Conservation (phyloP, 148 eudicot species). For the Rhododendron molle region DNA sequence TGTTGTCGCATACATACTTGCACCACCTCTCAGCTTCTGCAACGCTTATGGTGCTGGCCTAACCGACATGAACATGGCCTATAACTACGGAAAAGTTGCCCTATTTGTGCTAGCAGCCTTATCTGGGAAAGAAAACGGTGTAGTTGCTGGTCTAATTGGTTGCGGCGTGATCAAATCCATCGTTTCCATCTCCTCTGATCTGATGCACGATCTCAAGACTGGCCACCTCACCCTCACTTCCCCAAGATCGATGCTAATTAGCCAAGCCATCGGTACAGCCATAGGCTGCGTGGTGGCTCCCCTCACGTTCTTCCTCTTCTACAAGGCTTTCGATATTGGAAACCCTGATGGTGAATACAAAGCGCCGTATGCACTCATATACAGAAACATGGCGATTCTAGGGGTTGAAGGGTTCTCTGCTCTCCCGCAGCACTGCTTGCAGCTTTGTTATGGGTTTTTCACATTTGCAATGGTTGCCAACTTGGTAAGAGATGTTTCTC, state of each 20-base stretch:
- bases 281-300: slow-evolving; percentile 85
- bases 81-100: slow-evolving; percentile 88
- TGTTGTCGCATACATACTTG: slow-evolving; percentile 57
- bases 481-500: slow-evolving; percentile 47
- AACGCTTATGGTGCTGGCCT: slow-evolving; percentile 93
- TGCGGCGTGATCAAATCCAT: slow-evolving; percentile 84
- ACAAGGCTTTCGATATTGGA: slow-evolving; percentile 76
- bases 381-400: slow-evolving; percentile 83
- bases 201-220: slow-evolving; percentile 89
- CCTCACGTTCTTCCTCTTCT: slow-evolving; percentile 62
- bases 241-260: slow-evolving; percentile 76
- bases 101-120: slow-evolving; percentile 69
- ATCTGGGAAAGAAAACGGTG: slow-evolving; percentile 53
- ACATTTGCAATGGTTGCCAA: slow-evolving; percentile 60
- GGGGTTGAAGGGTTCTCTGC: slow-evolving; percentile 89
- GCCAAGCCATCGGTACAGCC: slow-evolving; percentile 84
- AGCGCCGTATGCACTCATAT: slow-evolving; percentile 81
- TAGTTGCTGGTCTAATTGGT: slow-evolving; percentile 81
- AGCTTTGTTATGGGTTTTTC: slow-evolving; percentile 68
- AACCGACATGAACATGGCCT: slow-evolving; percentile 92
- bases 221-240: slow-evolving; percentile 82
- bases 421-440: slow-evolving; percentile 76
- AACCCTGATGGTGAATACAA: slow-evolving; percentile 73
- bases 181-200: slow-evolving; percentile 66
- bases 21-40: slow-evolving; percentile 84